These are phyloP conservation scores for Annona squamosa DNA, from an alignment of 164 flowering plant species.

Conservation along the genomic window DNA sequence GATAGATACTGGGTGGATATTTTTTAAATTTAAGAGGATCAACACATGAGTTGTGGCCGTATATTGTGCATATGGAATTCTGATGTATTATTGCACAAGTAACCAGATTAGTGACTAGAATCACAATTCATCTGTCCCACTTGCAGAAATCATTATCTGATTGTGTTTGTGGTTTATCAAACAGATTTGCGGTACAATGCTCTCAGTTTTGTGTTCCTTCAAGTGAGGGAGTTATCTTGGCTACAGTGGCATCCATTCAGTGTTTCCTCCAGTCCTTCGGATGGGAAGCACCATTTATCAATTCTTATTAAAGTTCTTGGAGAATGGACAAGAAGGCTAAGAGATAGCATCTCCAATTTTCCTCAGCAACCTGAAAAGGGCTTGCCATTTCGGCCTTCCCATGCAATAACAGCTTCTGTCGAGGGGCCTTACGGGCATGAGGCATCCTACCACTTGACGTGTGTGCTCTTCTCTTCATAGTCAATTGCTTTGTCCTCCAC, in stretches of 20 bases:
- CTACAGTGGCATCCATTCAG: slow-evolving; percentile 97
- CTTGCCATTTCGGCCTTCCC: slow-evolving; percentile 16
- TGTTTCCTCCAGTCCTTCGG: slow-evolving; percentile 93
- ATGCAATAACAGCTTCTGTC: slow-evolving; percentile 57
- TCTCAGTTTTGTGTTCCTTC: slow-evolving; percentile 74
- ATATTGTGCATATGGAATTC: not conserved
- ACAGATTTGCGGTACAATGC: slow-evolving; percentile 78
- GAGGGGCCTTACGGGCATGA: slow-evolving; percentile 98
- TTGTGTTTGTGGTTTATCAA: not conserved
- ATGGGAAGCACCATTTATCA: slow-evolving; percentile 61
- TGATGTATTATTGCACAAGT: not conserved
- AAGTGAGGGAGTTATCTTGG: slow-evolving; percentile 74
- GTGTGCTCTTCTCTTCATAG: slow-evolving; percentile 14
- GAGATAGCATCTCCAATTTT: slow-evolving; percentile 28
- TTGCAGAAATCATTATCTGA: not conserved
- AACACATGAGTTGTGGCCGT: not conserved
- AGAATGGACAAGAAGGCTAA: slow-evolving; percentile 67
- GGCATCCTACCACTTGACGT: slow-evolving; percentile 75
- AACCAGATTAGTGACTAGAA: not conserved
- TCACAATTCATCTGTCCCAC: not conserved
- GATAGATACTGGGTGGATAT: not conserved
- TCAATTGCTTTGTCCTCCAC: not conserved
- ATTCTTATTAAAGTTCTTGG: slow-evolving; percentile 91
- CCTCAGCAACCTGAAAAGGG: slow-evolving; percentile 22
- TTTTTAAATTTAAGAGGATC: not conserved